These are phyloP conservation scores for Podospora bellae-mahoneyi DNA, from an alignment of 495 filamentous ascomycete species.

Conservation along the genomic window DNA sequence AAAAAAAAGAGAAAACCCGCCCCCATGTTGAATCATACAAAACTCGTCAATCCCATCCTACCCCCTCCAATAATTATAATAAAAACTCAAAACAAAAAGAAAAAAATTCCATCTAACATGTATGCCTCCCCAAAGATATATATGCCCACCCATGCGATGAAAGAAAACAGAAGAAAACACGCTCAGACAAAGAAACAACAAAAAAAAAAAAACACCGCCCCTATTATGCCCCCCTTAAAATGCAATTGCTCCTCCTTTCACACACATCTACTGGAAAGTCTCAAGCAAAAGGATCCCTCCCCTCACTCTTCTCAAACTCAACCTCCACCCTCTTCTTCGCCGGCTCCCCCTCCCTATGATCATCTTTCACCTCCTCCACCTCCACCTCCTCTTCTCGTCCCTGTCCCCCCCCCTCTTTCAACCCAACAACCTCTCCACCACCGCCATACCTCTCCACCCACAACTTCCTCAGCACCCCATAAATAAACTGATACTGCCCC, in stretches of 20 bases:
- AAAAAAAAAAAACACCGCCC: no score
- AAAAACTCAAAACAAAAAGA: no score
- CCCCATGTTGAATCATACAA: background rate
- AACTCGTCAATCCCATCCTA: no score
- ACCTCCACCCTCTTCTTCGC: conserved; percentile 49
- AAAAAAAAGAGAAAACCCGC: background rate
- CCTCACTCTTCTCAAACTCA: conserved; percentile 16
- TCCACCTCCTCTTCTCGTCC: conserved; percentile 40
- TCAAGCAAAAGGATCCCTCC: conserved; percentile 27
- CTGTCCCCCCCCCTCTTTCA: conserved; percentile 34
- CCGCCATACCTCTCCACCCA: conserved; percentile 56
- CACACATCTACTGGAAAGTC: no score
- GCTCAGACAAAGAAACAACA: no score
- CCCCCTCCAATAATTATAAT: no score
- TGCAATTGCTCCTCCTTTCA: background rate
- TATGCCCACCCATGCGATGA: background rate
- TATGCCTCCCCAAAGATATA: no score
- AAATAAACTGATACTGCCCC: conserved; percentile 82
- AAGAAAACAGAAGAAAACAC: no score
- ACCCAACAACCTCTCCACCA: conserved; percentile 18
- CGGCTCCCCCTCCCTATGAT: conserved; percentile 35
- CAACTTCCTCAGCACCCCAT: conserved; percentile 75
- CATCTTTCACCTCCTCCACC: conserved; percentile 30
- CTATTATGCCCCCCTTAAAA: background rate
- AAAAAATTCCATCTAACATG: no score